Base-by-base conservation (phyloP, 169 alveolate genomes). In the Plasmodium gaboni region DNA sequence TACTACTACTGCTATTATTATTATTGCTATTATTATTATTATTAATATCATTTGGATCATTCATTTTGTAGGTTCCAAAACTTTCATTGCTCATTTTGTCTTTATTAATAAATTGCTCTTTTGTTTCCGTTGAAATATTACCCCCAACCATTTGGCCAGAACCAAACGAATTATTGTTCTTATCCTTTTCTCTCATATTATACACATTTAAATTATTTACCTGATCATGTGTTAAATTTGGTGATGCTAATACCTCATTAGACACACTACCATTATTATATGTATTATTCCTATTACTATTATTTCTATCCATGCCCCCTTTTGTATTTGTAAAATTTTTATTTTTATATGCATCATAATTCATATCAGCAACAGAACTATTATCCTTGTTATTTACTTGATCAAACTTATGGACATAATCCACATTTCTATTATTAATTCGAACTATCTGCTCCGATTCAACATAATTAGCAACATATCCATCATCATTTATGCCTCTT, bases 381-480 rank as follows among this genome's bases (percentile, higher is more conserved):
- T 57, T 17, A 57, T 24, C 38, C 10, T 63, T 17, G 2, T 38
- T 46, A 50, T 26, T 38, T 6, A 28, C 28, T 15, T 55, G 46
- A 72, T 72, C 85, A 57, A 96, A 95, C 2, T 96, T 91, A 91
- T 91, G 95, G 26, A 95, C 89, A 65, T 68, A 89, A 57, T 92
- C 48, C 5, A 72, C 60, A 85, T 69, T 93, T 73, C 88, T 67
- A 63, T 92, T 94, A 55, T 91, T 92, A 74, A 94, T 94, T 26
- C 97, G 89, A 26, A 97, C 69, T 28, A 97, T 93, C 69, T 95
- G 93, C 88, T 98, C 99, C 7, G 99, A 96, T 90, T 98, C 99
- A 10, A 98, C 99, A 80, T 95, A 97, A 93, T 98, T 98, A 2
- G 99, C 97, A 19, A 93, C 97, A 69, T 95, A 92, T 6, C 97